These are phyloP conservation scores for Diplosphaera chodatii DNA, from an alignment of 139 green algal genomes.

Conservation along the genomic window DNA sequence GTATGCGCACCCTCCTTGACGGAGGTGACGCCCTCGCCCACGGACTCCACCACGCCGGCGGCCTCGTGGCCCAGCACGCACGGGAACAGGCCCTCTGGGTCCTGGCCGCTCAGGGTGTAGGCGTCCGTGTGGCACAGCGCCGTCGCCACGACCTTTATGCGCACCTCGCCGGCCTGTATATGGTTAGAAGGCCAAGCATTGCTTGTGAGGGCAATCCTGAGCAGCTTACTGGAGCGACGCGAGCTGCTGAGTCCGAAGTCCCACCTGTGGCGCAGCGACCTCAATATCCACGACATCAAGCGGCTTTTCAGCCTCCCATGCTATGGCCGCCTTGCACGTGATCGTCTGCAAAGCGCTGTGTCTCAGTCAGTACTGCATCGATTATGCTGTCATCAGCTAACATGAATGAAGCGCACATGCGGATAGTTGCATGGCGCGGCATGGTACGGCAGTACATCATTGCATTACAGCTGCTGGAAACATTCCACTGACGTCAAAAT, in stretches of 20 bases:
- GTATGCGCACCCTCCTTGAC: slow-evolving; percentile 33
- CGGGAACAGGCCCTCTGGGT: slow-evolving; percentile 86
- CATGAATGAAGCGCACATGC: too few species aligned
- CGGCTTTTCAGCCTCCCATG: slow-evolving; percentile 78
- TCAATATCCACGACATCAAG: slow-evolving; percentile 77
- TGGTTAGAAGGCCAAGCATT: neutral
- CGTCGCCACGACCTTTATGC: slow-evolving; percentile 79
- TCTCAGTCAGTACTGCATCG: too few species aligned
- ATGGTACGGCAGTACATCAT: too few species aligned
- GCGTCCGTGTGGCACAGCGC: slow-evolving; percentile 95
- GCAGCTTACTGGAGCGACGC: too few species aligned
- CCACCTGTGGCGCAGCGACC: slow-evolving; percentile 67
- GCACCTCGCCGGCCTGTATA: slow-evolving; percentile 74
- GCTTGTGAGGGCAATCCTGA: neutral
- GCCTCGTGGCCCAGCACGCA: slow-evolving; percentile 97
- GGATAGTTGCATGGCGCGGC: too few species aligned
- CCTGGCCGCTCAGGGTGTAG: slow-evolving; percentile 84
- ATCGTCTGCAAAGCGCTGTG: slow-evolving; percentile 55
- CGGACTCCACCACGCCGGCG: slow-evolving; percentile 90
- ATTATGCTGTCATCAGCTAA: too few species aligned
- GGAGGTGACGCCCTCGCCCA: slow-evolving; percentile 76
- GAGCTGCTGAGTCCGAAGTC: too few species aligned
- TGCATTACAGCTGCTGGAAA: too few species aligned
- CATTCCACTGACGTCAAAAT: too few species aligned
- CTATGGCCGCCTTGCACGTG: slow-evolving; percentile 87